A percentile compares a stretch with the other conserved stretches of the same genome.
These are phyloP conservation scores for Fagus sylvatica DNA, from an alignment of 306 rosid species.

Conservation along the genomic window DNA sequence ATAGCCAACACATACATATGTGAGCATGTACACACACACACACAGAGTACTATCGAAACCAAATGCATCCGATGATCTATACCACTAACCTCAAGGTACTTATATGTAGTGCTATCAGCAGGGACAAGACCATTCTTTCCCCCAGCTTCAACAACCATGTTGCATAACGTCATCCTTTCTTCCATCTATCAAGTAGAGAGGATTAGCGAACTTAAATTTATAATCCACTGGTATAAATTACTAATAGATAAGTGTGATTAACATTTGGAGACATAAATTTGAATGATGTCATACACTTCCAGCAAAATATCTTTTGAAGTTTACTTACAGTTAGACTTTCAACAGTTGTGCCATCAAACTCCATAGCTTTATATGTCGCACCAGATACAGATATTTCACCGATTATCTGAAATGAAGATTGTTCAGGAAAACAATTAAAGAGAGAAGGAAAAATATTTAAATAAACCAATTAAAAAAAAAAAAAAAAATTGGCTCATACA, in stretches of 20 bases:
- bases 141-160: slow-evolving; percentile 95
- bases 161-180: slow-evolving; percentile 93
- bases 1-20: neutral
- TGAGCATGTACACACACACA: neutral
- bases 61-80: slow-evolving; percentile 14
- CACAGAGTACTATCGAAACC: slow-evolving; percentile 6
- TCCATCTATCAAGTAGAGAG: slow-evolving; percentile 64
- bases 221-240: neutral
- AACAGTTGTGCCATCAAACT: slow-evolving; percentile 84
- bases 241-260: neutral
- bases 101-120: slow-evolving; percentile 78
- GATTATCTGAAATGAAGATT: slow-evolving; percentile 58
- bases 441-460: neutral
- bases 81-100: slow-evolving; percentile 81
- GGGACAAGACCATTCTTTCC: slow-evolving; percentile 90
- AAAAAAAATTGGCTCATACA: neutral
- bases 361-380: slow-evolving; percentile 94
- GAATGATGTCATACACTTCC: neutral
- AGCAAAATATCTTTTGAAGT: neutral
- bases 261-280: slow-evolving; percentile 7
- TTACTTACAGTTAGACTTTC: slow-evolving; percentile 78
- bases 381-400: slow-evolving; percentile 93
- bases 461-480: slow-evolving; percentile 6
- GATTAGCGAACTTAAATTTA: neutral
- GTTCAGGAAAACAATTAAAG: neutral